A percentile compares a stretch with the other conserved stretches of the same genome.
Conservation (phyloP, 805 yeast species). For the Ogataea minuta region DNA sequence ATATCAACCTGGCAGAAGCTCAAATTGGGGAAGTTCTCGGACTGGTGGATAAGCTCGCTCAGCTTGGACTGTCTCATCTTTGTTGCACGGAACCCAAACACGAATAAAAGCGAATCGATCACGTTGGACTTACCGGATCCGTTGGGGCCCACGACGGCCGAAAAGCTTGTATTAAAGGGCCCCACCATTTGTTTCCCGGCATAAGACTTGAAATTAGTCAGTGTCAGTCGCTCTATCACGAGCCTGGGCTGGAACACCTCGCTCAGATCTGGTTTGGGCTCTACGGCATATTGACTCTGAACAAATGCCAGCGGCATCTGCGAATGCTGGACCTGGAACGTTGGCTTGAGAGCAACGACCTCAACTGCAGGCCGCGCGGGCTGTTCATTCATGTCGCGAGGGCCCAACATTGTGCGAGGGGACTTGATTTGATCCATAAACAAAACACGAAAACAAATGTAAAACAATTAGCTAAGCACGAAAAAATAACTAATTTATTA, state of each 20-base stretch:
- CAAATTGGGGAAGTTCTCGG: conserved; percentile 65
- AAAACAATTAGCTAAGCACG: conserved; percentile 3
- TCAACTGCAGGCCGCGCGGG: conserved; percentile 1
- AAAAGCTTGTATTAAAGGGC: conserved; percentile 89
- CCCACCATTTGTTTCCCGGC: conserved; percentile 94
- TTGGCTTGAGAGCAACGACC: conserved; percentile 17
- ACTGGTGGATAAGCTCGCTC: conserved; percentile 90
- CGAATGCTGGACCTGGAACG: background rate
- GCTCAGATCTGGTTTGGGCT: conserved; percentile 12
- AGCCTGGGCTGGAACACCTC: conserved; percentile 44
- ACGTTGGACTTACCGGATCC: conserved; percentile 97
- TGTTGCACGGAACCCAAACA: conserved; percentile 93
- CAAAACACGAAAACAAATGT: conserved; percentile 8
- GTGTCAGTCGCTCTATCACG: conserved; percentile 69
- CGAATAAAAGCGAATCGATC: conserved; percentile 97
- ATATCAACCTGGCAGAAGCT: conserved; percentile 87
- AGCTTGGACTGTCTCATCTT: conserved; percentile 95
- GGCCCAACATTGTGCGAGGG: conserved; percentile 7
- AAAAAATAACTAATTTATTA: background rate
- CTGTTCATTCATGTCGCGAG: conserved; percentile 9
- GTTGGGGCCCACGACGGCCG: conserved; percentile 98
- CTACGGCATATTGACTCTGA: conserved; percentile 13
- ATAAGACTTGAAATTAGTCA: conserved; percentile 89
- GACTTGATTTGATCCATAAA: conserved; percentile 5
- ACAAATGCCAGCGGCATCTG: conserved; percentile 1